A percentile compares a stretch with the other conserved stretches of the same genome.
Evolutionary conservation across 2,329 filamentous ascomycete species (phyloP).

Genomic region (Alternaria sp.): DNA sequence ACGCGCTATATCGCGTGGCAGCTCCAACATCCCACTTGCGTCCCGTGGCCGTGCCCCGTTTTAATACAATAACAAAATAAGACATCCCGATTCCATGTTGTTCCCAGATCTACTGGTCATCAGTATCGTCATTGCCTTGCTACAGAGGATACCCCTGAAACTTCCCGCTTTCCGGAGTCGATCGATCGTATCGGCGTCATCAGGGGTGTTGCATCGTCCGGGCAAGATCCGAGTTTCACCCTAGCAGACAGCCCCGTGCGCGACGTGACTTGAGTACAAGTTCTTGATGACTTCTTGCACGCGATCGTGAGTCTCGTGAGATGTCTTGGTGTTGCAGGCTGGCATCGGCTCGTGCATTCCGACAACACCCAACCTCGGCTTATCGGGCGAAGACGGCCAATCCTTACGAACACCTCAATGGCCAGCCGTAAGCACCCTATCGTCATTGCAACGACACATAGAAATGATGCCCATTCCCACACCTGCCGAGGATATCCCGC

Average conservation of each 20-base stretch:
- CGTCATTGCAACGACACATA: constrained; percentile 61
- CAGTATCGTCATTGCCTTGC: constrained; percentile 16
- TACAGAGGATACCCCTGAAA: constrained; percentile 6
- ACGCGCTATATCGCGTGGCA: constrained; percentile 18
- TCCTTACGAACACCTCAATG: constrained; percentile 67
- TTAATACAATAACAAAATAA: constrained; percentile 14
- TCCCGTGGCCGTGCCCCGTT: constrained; percentile 17
- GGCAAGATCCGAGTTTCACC: neutral
- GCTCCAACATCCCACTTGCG: constrained; percentile 6
- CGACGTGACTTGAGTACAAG: neutral
- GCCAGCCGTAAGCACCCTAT: constrained; percentile 66
- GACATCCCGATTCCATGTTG: constrained; percentile 29
- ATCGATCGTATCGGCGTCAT: constrained; percentile 7
- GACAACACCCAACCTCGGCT: constrained; percentile 29
- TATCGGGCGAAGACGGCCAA: constrained; percentile 62
- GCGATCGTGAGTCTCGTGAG: constrained; percentile 8
- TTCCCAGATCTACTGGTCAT: constrained; percentile 54
- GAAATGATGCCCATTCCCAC: constrained; percentile 31
- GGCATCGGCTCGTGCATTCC: constrained; percentile 23
- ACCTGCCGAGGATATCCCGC: constrained; percentile 24
- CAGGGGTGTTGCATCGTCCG: constrained; percentile 1
- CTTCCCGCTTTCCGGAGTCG: constrained; percentile 7
- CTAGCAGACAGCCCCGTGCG: neutral
- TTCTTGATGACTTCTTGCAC: constrained; percentile 1
- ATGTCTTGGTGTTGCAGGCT: constrained; percentile 19